Percentiles rank a stretch among this genome's conserved stretches.
Evolutionary conservation across 202 grass and related monocot genomes (phyloP).

Genomic region (Carex arenaria): DNA sequence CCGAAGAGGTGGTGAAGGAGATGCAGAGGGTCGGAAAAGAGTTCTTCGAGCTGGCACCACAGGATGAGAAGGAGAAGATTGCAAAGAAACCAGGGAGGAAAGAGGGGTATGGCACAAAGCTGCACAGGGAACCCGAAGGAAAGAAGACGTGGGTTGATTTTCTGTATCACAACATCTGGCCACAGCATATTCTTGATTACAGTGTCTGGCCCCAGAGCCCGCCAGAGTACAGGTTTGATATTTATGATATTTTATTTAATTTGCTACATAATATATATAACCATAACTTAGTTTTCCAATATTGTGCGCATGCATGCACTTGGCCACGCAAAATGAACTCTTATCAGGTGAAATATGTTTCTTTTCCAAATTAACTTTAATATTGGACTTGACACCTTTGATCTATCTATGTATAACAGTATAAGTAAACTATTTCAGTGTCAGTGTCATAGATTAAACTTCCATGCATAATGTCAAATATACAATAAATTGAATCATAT

Average conservation of each 20-base stretch:
- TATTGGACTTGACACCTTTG: neutral
- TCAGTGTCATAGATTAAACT: too few species aligned
- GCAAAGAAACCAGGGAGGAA: constrained; percentile 31
- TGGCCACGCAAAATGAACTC: neutral
- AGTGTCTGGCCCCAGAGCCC: constrained; percentile 42
- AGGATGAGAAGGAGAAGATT: constrained; percentile 51
- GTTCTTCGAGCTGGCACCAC: constrained; percentile 57
- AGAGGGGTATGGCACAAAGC: constrained; percentile 58
- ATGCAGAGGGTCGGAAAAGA: constrained; percentile 61
- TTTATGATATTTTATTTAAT: too few species aligned
- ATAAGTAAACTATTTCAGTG: too few species aligned
- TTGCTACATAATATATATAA: too few species aligned
- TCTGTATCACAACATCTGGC: constrained; percentile 64
- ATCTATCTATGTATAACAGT: too few species aligned
- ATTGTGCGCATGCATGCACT: too few species aligned
- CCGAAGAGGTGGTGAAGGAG: constrained; percentile 32
- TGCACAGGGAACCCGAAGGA: constrained; percentile 34
- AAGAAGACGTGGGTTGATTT: constrained; percentile 82
- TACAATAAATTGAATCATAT: too few species aligned
- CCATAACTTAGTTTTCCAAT: too few species aligned
- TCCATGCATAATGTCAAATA: too few species aligned
- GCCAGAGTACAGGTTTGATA: constrained; percentile 34
- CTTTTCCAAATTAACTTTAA: neutral
- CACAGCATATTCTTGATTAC: constrained; percentile 30
- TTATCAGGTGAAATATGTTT: neutral